phyloP scores from a whole-genome alignment of 371 early-diverging fungal species.

The Mortierella sp. region DNA sequence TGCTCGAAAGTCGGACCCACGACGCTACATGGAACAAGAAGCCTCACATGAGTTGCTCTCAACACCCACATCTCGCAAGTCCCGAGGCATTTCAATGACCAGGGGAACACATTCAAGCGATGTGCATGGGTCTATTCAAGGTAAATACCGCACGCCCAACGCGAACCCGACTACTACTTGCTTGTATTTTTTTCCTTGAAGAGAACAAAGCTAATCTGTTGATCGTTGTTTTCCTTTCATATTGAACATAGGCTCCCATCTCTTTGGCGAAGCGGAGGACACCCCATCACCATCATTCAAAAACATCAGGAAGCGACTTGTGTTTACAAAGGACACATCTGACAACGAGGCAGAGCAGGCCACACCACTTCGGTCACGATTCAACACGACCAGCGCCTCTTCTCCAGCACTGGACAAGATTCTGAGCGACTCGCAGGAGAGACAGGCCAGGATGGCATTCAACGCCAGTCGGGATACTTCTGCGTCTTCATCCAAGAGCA shows the following conservation, averaged over 20 bases:
- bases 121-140: neutral
- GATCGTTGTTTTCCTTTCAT: neutral
- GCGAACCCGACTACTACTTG: too few relatives aligned
- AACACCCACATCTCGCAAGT: constrained; percentile 45
- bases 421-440: constrained; percentile 17
- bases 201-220: too few relatives aligned
- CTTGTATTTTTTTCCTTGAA: too few relatives aligned
- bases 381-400: neutral
- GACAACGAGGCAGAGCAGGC: constrained; percentile 15
- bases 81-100: constrained; percentile 20
- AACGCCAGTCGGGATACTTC: neutral
- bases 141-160: neutral
- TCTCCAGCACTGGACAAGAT: constrained; percentile 42
- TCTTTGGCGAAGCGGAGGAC: constrained; percentile 20
- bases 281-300: constrained; percentile 45
- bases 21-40: constrained; percentile 34
- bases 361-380: neutral
- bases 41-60: constrained; percentile 35
- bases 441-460: constrained; percentile 13
- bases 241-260: neutral
- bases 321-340: constrained; percentile 34
- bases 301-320: constrained; percentile 34
- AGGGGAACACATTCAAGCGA: constrained; percentile 12
- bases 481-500: neutral
- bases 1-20: neutral